Evolutionary conservation across 176 grass and related monocot genomes (phyloP), one percentile per base, ranked within the genome.

Genomic region (Aegilops longissima): DNA sequence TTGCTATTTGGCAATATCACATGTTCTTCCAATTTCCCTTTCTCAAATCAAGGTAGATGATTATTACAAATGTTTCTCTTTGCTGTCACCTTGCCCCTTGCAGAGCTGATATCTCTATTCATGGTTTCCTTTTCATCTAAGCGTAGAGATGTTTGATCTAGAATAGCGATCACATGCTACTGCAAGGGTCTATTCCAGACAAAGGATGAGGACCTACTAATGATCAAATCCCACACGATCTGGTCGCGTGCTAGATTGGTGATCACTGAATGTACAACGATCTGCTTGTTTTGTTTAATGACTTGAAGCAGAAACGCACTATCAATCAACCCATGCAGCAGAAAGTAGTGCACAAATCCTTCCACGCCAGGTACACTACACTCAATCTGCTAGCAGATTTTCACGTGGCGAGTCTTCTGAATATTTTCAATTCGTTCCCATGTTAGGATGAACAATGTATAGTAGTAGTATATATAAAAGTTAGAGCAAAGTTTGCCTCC

Each of bases 381-480:
- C 49, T 84, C 49, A 84, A 16, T 69, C 62, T 40, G 36, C 11
- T 77, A 61, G 61, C 27, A 63, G 49, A 61, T 20, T 84, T 84
- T 84, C 76, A 88, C 51, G 18, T 77, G 85, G 27, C 38, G 20
- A 24, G 47, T 31, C 29, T 70, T 36, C 3, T 61, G 77, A 62
- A 52, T n/a, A n/a, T n/a, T 80, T 47, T 91, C 36, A 76, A 70
- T 80, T 75, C 3, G 5, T 14, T 66, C 0, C 21, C 35, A 61
- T 61, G 80, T 67, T 90, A 39, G 40, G 34, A 56, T 66, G 73
- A 83, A 84, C 44, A 87, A 90, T 83, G 75, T 67, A 33, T 17
- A 25, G 34, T 36, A 36, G 17, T 20, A 45, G 13, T n/a, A n/a
- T n/a, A n/a, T 36, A n/a, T 47, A 56, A 67, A 79, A 44, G 20